Evolutionary conservation across 1,284 basidiomycete species (phyloP).

Genomic region (Paramarasmius palmivorus): DNA sequence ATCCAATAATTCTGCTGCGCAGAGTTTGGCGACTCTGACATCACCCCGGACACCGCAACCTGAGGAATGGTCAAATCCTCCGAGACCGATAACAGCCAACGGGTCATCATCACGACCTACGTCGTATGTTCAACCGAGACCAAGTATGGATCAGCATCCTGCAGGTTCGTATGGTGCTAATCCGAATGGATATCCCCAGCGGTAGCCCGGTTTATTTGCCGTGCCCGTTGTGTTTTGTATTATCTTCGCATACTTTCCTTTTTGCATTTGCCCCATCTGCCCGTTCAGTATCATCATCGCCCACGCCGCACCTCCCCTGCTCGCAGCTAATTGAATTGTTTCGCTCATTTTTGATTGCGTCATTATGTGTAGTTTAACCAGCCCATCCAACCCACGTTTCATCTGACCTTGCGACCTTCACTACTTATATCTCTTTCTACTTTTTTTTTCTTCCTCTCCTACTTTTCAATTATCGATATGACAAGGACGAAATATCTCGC

Average conservation of each 20-base stretch:
- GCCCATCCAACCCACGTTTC: constrained; percentile 3
- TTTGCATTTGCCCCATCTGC: not conserved
- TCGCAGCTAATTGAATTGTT: too few species aligned
- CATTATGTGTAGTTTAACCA: constrained; percentile 16
- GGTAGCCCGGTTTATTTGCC: constrained; percentile 55
- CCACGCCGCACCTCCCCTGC: not conserved
- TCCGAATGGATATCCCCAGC: constrained; percentile 45
- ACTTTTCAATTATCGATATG: constrained; percentile 41
- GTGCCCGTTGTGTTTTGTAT: constrained; percentile 37
- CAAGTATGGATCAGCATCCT: constrained; percentile 38
- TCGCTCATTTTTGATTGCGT: constrained; percentile 20
- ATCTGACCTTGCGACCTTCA: constrained; percentile 18
- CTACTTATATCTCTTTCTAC: constrained; percentile 16
- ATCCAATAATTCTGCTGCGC: constrained; percentile 21
- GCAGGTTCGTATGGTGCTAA: constrained; percentile 40
- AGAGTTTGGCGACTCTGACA: constrained; percentile 25
- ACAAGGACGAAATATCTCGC: constrained; percentile 45
- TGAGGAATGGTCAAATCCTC: constrained; percentile 50
- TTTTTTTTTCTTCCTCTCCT: constrained; percentile 19
- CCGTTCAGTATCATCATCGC: constrained; percentile 1
- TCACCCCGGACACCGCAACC: constrained; percentile 41
- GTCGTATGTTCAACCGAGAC: constrained; percentile 52
- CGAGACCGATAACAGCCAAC: constrained; percentile 44
- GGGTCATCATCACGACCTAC: constrained; percentile 51
- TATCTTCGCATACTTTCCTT: constrained; percentile 5